Conservation (phyloP, 768 basidiomycete genomes). For the Termitomyces sp. region DNA sequence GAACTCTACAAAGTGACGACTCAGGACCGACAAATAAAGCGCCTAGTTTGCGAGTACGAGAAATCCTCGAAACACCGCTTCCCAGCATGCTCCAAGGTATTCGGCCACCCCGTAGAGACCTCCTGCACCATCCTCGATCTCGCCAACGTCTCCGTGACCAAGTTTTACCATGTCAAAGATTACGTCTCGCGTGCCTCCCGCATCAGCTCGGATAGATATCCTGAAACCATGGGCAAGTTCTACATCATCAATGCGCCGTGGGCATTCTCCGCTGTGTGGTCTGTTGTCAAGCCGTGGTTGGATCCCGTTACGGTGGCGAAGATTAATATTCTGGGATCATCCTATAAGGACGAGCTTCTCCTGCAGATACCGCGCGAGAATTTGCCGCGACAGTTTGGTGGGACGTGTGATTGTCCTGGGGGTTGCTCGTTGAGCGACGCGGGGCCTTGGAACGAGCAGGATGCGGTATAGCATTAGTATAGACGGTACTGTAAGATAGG, state of each 20-base stretch:
- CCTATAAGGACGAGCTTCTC: conserved; percentile 74
- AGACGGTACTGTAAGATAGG: background rate
- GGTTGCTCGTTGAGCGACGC: conserved; percentile 89
- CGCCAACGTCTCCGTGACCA: conserved; percentile 60
- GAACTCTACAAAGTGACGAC: conserved; percentile 82
- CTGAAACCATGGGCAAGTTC: conserved; percentile 96
- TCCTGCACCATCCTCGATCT: conserved; percentile 98
- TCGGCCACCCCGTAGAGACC: conserved; percentile 91
- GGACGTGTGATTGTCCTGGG: conserved; percentile 69
- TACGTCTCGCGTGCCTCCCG: conserved; percentile 74
- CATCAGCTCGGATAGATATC: conserved; percentile 91
- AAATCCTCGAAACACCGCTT: conserved; percentile 78
- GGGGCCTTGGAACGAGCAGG: conserved; percentile 77
- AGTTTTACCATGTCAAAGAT: conserved; percentile 91
- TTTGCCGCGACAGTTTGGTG: conserved; percentile 85
- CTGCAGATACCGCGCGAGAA: conserved; percentile 83
- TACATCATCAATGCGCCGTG: conserved; percentile 98
- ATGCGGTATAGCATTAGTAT: background rate
- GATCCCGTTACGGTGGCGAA: conserved; percentile 94
- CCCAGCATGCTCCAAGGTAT: conserved; percentile 67
- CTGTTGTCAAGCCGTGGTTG: conserved; percentile 87
- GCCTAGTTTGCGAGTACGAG: conserved; percentile 93
- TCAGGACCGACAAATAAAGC: conserved; percentile 82
- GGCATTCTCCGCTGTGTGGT: conserved; percentile 88
- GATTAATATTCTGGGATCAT: conserved; percentile 82